Percentiles rank a stretch among this genome's conserved stretches.
Conservation (phyloP, 1,284 basidiomycete genomes). For the Ustilago tritici region DNA sequence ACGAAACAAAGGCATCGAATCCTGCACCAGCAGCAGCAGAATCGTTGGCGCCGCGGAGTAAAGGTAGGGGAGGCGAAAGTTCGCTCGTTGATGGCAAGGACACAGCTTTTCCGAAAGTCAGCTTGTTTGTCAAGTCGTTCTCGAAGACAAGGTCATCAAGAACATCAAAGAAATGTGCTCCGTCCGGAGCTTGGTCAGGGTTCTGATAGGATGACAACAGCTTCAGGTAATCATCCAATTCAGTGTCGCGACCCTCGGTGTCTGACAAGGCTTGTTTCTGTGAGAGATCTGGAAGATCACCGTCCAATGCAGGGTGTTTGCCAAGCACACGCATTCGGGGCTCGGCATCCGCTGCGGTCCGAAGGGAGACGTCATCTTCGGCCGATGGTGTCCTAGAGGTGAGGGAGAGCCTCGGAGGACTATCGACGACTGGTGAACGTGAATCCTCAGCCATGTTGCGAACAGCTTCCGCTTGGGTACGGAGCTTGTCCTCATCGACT, state of each 20-base stretch:
- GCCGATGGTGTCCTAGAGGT: constrained; percentile 26
- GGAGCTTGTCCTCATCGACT: constrained; percentile 24
- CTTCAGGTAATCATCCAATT: constrained; percentile 44
- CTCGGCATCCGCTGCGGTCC: constrained; percentile 15
- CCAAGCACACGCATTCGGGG: not conserved
- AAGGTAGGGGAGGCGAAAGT: constrained; percentile 7
- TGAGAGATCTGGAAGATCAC: constrained; percentile 8
- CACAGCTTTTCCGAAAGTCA: constrained; percentile 15
- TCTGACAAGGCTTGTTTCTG: not conserved
- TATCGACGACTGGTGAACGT: constrained; percentile 2
- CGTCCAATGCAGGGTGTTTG: constrained; percentile 3
- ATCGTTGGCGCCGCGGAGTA: constrained; percentile 22
- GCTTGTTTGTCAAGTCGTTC: constrained; percentile 24
- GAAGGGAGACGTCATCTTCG: constrained; percentile 27
- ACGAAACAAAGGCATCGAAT: constrained; percentile 31
- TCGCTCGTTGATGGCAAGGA: constrained; percentile 6
- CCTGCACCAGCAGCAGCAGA: constrained; percentile 39
- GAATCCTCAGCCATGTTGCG: constrained; percentile 19
- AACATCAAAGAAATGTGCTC: constrained; percentile 40
- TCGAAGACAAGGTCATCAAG: constrained; percentile 48
- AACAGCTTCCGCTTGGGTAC: constrained; percentile 17
- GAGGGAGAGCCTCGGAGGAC: not conserved
- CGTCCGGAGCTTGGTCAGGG: constrained; percentile 41
- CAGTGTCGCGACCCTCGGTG: constrained; percentile 19
- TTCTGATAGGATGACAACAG: constrained; percentile 50